These are phyloP conservation scores for Omphalotus guepiniiformis DNA, from an alignment of 768 basidiomycete species.

Conservation along the genomic window DNA sequence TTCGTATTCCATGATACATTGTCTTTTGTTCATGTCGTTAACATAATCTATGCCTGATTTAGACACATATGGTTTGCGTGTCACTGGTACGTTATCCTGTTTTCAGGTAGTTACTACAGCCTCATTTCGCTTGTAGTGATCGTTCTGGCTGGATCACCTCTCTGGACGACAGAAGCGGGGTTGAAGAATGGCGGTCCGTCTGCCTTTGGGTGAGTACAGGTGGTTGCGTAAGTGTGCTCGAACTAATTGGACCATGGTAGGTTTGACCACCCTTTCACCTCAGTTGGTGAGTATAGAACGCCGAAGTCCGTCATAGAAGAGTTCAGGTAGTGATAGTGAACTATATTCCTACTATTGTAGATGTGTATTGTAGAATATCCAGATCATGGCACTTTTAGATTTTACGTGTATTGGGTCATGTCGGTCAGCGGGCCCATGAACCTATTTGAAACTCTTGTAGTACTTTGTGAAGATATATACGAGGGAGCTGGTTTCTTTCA, in stretches of 20 bases:
- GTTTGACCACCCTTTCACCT: conserved; percentile 28
- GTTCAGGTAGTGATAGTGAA: conserved; percentile 21
- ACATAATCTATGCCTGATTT: not conserved
- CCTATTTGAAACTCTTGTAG: no score
- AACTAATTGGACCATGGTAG: conserved; percentile 12
- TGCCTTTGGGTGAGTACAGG: conserved; percentile 44
- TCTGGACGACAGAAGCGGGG: conserved; percentile 47
- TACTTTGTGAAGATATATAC: no score
- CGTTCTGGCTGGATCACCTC: conserved; percentile 44
- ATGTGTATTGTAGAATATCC: no score
- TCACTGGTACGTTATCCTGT: conserved; percentile 49
- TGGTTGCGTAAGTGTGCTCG: not conserved
- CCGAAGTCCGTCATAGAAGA: conserved; percentile 46
- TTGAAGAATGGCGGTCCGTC: conserved; percentile 47
- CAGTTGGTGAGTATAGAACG: conserved; percentile 36
- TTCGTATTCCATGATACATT: conserved; percentile 9
- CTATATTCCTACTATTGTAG: no score
- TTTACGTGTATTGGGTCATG: no score
- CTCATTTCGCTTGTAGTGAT: conserved; percentile 18
- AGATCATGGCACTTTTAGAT: no score
- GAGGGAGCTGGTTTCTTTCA: no score
- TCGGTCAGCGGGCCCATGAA: no score
- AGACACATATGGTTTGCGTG: conserved; percentile 55
- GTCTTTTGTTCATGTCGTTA: not conserved
- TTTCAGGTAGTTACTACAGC: conserved; percentile 6